phyloP scores from a whole-genome alignment of 2,329 filamentous ascomycete species.

The Capronia coronata region DNA sequence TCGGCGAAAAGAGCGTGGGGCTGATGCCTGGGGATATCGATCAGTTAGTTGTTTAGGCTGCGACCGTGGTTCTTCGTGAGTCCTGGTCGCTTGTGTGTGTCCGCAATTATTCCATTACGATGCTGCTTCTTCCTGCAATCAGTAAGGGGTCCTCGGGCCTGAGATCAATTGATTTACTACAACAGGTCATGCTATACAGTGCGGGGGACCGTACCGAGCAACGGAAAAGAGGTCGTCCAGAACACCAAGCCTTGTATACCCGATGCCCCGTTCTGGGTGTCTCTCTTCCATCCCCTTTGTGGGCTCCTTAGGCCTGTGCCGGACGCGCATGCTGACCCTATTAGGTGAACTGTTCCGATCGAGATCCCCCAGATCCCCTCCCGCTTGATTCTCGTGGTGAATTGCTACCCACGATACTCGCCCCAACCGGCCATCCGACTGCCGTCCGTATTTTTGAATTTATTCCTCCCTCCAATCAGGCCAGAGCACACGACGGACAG shows the following conservation, averaged over 20 bases:
- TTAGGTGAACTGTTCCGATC: not conserved
- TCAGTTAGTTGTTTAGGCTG: too few relatives aligned
- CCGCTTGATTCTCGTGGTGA: not conserved
- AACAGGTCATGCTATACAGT: not conserved
- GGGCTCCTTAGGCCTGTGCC: not conserved
- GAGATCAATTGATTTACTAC: not conserved
- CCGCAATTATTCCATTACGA: not conserved
- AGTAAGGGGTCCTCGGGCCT: too few relatives aligned
- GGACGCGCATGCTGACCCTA: not conserved
- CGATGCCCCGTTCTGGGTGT: too few relatives aligned
- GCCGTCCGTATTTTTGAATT: too few relatives aligned
- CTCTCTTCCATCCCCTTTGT: not conserved
- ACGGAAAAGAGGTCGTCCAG: too few relatives aligned
- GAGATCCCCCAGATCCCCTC: not conserved
- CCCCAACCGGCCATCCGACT: not conserved
- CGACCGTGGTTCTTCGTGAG: too few relatives aligned
- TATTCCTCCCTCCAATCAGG: not conserved
- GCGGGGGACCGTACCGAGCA: not conserved
- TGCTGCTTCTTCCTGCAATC: too few relatives aligned
- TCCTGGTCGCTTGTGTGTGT: too few relatives aligned
- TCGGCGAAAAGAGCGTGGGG: too few relatives aligned
- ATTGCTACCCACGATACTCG: not conserved
- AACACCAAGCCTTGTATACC: too few relatives aligned
- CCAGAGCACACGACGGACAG: not conserved
- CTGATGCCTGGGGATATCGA: too few relatives aligned